Conservation (phyloP, 805 yeast species). For the Saturnispora saitoi region DNA sequence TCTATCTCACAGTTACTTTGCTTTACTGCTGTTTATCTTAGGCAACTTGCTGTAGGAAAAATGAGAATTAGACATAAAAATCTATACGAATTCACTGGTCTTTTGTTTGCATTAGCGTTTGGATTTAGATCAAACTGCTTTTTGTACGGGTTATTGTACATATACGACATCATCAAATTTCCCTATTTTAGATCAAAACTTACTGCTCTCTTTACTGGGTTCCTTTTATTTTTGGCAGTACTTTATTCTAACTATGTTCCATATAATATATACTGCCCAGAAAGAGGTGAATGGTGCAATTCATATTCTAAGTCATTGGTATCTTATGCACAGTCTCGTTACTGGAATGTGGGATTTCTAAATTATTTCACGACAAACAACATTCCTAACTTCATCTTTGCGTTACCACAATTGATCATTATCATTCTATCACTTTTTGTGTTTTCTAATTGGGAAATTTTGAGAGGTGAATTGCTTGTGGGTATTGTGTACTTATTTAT, state of each 20-base stretch:
- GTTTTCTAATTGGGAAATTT: constrained; percentile 24
- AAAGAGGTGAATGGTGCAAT: constrained; percentile 72
- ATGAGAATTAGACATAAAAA: constrained; percentile 4
- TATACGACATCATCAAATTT: constrained; percentile 44
- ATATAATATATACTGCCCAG: constrained; percentile 56
- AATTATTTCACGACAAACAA: constrained; percentile 77
- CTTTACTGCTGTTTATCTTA: constrained; percentile 44
- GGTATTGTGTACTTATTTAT: constrained; percentile 39
- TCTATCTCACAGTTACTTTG: constrained; percentile 55
- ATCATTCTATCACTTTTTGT: constrained; percentile 33
- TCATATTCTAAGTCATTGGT: constrained; percentile 49
- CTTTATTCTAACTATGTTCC: constrained; percentile 43
- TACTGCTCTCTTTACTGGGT: constrained; percentile 46
- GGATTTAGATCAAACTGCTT: constrained; percentile 71
- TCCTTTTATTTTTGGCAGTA: constrained; percentile 39
- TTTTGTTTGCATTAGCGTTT: constrained; percentile 46
- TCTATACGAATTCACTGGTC: constrained; percentile 40
- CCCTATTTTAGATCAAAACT: constrained; percentile 12
- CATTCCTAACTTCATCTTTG: constrained; percentile 74
- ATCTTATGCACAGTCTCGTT: constrained; percentile 62
- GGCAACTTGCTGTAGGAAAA: constrained; percentile 30
- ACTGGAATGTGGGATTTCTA: constrained; percentile 82
- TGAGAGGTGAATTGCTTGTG: constrained; percentile 35
- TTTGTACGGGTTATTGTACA: constrained; percentile 57
- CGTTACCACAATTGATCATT: constrained; percentile 53